A percentile compares a stretch with the other conserved stretches of the same genome.
These are phyloP conservation scores for Telfairia occidentalis DNA, from an alignment of 331 rosid genomes.

Conservation along the genomic window DNA sequence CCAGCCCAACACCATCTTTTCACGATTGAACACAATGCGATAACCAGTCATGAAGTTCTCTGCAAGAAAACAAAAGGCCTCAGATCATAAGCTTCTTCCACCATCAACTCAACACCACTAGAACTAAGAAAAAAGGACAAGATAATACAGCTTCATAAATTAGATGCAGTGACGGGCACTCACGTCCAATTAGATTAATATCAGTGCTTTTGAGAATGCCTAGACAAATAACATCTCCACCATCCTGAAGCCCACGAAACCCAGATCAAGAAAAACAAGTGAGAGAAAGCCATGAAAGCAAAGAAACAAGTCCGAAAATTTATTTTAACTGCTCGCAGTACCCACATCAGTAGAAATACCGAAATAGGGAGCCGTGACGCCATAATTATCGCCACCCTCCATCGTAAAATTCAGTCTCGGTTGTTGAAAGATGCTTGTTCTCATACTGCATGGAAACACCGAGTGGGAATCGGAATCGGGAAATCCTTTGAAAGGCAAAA, in stretches of 20 bases:
- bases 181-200: not conserved
- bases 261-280: conserved; percentile 7
- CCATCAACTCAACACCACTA: not conserved
- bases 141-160: conserved; percentile 5
- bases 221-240: not conserved
- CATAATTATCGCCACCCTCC: conserved; percentile 52
- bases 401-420: conserved; percentile 49
- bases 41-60: conserved; percentile 89
- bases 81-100: not conserved
- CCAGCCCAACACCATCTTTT: conserved; percentile 63
- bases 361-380: conserved; percentile 24
- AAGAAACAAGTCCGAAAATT: not conserved
- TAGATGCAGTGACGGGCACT: not conserved
- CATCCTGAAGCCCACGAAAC: not conserved
- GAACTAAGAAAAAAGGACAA: not conserved
- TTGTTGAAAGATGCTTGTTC: conserved; percentile 9
- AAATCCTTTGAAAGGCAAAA: not conserved
- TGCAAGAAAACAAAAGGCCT: conserved; percentile 16
- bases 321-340: not conserved
- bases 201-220: not conserved
- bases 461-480: not conserved
- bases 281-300: not conserved
- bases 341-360: conserved; percentile 16
- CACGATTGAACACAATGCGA: conserved; percentile 59
- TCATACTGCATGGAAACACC: conserved; percentile 30